phyloP scores from a whole-genome alignment of 305 asterid species.

The Fraxinus dipetala region DNA sequence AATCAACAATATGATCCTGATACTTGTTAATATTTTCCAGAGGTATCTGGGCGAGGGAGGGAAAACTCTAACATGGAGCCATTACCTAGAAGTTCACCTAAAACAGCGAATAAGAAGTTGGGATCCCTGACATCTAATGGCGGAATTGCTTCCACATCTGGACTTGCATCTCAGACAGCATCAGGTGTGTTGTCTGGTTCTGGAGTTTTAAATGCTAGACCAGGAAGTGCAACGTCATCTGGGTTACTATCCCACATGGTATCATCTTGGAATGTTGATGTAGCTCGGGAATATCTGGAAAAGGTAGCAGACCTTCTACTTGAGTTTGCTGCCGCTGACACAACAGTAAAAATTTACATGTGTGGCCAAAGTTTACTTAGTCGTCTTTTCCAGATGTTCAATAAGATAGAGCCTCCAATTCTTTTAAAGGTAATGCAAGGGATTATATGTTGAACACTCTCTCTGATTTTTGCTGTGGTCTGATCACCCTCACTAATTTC shows the following conservation, averaged over 20 bases:
- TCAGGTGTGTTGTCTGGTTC: conserved; percentile 97
- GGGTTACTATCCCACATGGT: conserved; percentile 85
- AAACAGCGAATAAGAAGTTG: conserved; percentile 65
- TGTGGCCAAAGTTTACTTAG: conserved; percentile 97
- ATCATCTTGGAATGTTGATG: conserved; percentile 93
- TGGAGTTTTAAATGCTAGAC: conserved; percentile 94
- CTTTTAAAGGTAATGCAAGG: conserved; percentile 70
- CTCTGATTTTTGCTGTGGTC: conserved; percentile 7
- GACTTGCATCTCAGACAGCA: conserved; percentile 78
- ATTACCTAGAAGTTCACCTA: conserved; percentile 67
- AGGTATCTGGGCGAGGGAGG: conserved; percentile 87
- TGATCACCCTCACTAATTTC: conserved; percentile 22
- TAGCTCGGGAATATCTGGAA: conserved; percentile 88
- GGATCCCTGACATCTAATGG: conserved; percentile 54
- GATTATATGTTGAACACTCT: conserved; percentile 15
- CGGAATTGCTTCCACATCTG: conserved; percentile 60
- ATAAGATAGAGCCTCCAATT: conserved; percentile 93
- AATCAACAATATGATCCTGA: conserved; percentile 18
- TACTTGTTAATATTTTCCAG: conserved; percentile 42
- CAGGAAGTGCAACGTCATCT: conserved; percentile 96
- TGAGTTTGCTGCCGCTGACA: conserved; percentile 93
- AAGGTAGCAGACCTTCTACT: conserved; percentile 97
- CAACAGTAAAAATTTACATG: conserved; percentile 88
- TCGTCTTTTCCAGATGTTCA: conserved; percentile 98
- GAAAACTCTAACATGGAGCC: conserved; percentile 66